phyloP scores from a whole-genome alignment of 2,329 filamentous ascomycete genomes.

The Stenocarpella maydis region DNA sequence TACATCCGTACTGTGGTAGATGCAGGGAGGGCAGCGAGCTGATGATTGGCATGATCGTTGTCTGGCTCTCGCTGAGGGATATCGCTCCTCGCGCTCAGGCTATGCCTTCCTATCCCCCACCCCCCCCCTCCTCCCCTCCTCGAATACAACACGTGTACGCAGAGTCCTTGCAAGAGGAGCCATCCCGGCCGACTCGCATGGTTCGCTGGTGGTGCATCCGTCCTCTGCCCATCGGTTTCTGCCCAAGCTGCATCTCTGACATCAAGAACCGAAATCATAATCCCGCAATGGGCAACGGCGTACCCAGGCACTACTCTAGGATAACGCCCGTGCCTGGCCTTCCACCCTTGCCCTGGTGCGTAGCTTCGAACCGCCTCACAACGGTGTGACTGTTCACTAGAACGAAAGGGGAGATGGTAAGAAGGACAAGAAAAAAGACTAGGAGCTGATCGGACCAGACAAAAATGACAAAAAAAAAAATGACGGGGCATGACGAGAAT shows the following conservation, averaged over 20 bases:
- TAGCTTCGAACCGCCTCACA: conserved; percentile 1
- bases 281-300: too few relatives aligned
- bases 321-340: background rate
- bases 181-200: background rate
- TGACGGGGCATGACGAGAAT: background rate
- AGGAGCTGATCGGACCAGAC: too few relatives aligned
- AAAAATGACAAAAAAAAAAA: too few relatives aligned
- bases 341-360: background rate
- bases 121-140: too few relatives aligned
- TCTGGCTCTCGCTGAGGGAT: background rate
- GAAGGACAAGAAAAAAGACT: background rate
- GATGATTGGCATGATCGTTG: background rate
- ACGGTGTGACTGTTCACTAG: background rate
- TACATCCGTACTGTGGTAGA: too few relatives aligned
- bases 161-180: too few relatives aligned
- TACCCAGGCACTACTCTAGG: too few relatives aligned
- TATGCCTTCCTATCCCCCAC: background rate
- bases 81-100: conserved; percentile 9
- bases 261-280: too few relatives aligned
- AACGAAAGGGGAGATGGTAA: background rate
- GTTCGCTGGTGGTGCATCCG: conserved; percentile 11
- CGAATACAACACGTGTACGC: too few relatives aligned
- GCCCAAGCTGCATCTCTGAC: too few relatives aligned
- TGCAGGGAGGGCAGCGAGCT: background rate
- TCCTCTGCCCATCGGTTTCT: background rate